Conservation (phyloP, 2,329 filamentous ascomycete species). For the Colletotrichum simmondsii region DNA sequence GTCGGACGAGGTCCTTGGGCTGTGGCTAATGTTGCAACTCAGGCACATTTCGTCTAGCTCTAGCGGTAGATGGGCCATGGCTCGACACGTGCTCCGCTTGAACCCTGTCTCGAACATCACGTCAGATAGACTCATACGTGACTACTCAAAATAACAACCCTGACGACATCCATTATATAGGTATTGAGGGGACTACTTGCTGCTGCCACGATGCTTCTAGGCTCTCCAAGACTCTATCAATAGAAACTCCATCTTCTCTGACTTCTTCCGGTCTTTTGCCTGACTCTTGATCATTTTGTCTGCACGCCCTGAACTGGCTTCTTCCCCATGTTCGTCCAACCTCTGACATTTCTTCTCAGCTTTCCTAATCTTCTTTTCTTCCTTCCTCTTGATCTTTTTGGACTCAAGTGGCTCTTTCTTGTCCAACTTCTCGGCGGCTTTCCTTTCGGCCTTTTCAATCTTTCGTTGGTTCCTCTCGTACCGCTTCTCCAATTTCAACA, state of each 20-base stretch:
- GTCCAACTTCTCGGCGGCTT: not conserved
- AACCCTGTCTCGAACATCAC: not conserved
- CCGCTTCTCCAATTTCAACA: not conserved
- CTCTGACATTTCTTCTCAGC: not conserved
- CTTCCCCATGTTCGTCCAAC: not conserved
- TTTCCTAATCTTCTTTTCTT: not conserved
- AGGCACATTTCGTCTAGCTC: not conserved
- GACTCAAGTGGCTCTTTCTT: not conserved
- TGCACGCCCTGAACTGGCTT: not conserved
- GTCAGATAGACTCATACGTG: not conserved
- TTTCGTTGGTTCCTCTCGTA: not conserved
- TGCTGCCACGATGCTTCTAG: not conserved
- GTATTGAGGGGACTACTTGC: not conserved
- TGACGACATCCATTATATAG: not conserved
- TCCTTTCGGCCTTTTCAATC: not conserved
- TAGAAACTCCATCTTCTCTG: not conserved
- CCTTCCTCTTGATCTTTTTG: not conserved
- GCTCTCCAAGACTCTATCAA: not conserved
- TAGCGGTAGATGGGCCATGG: not conserved
- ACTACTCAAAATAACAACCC: not conserved
- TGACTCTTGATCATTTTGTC: not conserved
- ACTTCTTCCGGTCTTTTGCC: not conserved
- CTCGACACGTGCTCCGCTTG: not conserved
- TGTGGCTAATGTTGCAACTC: not conserved
- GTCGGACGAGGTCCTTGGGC: not conserved